Conservation (phyloP, 306 rosid genomes). For the Cicer arietinum region DNA sequence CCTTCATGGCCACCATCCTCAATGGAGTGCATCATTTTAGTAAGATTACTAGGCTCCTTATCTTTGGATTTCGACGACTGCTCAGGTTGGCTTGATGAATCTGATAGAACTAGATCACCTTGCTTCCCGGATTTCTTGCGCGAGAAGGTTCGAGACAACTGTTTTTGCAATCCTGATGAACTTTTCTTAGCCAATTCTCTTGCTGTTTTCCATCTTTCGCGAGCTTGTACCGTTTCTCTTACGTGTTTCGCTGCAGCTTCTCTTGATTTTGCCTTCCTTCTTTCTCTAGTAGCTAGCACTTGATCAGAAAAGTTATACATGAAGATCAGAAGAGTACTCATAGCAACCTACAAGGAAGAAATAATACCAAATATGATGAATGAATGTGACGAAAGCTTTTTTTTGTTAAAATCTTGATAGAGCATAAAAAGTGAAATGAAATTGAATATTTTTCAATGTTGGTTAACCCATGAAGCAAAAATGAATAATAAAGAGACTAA, state of each 20-base stretch:
- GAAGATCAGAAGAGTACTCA: slow-evolving; percentile 63
- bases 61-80: slow-evolving; percentile 51
- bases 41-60: slow-evolving; percentile 60
- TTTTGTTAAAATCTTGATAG: background rate
- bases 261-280: slow-evolving; percentile 69
- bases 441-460: slow-evolving; percentile 7
- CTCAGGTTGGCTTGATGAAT: slow-evolving; percentile 49
- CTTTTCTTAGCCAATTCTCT: slow-evolving; percentile 65
- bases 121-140: slow-evolving; percentile 61
- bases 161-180: slow-evolving; percentile 52
- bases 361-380: slow-evolving; percentile 42
- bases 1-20: slow-evolving; percentile 65
- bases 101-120: slow-evolving; percentile 36
- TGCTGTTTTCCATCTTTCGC: slow-evolving; percentile 77
- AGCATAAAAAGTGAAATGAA: background rate
- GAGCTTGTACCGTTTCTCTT: slow-evolving; percentile 75
- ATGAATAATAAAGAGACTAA: slow-evolving; percentile 3
- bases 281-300: slow-evolving; percentile 74
- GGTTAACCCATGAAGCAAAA: slow-evolving; percentile 25
- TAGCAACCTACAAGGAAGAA: slow-evolving; percentile 59
- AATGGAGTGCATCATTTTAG: slow-evolving; percentile 64
- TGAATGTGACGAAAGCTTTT: background rate
- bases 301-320: slow-evolving; percentile 81
- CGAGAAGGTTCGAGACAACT: slow-evolving; percentile 71
- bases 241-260: slow-evolving; percentile 81